phyloP scores from a whole-genome alignment of 768 basidiomycete species.

The Calocybe indica region DNA sequence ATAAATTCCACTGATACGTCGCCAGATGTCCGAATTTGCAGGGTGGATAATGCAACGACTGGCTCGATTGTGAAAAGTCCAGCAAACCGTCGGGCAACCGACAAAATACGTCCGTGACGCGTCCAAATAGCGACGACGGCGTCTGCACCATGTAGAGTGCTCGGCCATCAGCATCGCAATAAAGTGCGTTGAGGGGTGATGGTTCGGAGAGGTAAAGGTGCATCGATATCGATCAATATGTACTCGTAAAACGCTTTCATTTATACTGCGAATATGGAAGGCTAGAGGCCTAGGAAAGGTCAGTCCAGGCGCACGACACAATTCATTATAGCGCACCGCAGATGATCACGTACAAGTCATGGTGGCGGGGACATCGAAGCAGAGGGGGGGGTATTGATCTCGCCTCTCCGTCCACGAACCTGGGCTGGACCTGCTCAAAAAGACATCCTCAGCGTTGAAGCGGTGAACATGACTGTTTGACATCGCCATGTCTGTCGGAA shows the following conservation, averaged over 20 bases:
- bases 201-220: conserved; percentile 15
- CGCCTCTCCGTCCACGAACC: too few species aligned
- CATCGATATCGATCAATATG: conserved; percentile 7
- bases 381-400: too few species aligned
- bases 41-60: conserved; percentile 3
- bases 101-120: conserved; percentile 12
- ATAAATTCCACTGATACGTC: conserved; percentile 16
- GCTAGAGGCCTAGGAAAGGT: neutral
- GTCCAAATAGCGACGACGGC: conserved; percentile 11
- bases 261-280: neutral
- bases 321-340: too few species aligned
- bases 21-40: conserved; percentile 13
- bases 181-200: conserved; percentile 14
- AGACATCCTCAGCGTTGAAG: too few species aligned
- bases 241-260: neutral
- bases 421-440: too few species aligned
- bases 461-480: too few species aligned
- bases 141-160: conserved; percentile 16
- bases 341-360: too few species aligned
- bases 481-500: too few species aligned
- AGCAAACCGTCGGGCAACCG: conserved; percentile 4
- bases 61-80: neutral
- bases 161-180: conserved; percentile 15
- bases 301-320: neutral
- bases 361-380: too few species aligned